Evolutionary conservation across 1,284 basidiomycete species (phyloP).

Genomic region (Ustilago tritici): DNA sequence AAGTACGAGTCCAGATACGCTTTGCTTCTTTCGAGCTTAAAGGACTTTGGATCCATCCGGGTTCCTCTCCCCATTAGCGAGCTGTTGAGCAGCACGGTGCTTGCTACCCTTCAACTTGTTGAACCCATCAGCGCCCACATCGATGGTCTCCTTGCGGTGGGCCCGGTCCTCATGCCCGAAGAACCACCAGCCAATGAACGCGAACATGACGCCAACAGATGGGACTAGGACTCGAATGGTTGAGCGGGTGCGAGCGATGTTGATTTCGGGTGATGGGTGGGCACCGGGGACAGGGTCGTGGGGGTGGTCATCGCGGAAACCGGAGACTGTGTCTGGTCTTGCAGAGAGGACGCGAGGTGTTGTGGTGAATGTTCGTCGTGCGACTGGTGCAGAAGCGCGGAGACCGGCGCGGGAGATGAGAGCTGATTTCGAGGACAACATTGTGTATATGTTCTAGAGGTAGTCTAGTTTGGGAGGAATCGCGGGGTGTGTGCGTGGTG

Average conservation of each 20-base stretch:
- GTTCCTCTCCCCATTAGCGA: constrained; percentile 33
- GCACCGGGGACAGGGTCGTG: constrained; percentile 44
- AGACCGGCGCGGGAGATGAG: constrained; percentile 21
- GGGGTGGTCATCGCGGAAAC: constrained; percentile 35
- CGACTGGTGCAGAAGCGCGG: background rate
- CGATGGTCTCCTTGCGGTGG: constrained; percentile 34
- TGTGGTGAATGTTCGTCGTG: constrained; percentile 14
- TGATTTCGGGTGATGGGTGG: constrained; percentile 42
- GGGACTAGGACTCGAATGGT: constrained; percentile 50
- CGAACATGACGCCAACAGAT: constrained; percentile 40
- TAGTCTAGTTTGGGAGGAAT: background rate
- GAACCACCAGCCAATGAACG: constrained; percentile 56
- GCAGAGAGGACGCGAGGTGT: constrained; percentile 26
- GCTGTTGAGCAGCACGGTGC: constrained; percentile 41
- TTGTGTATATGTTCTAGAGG: constrained; percentile 15
- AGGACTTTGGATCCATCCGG: constrained; percentile 23
- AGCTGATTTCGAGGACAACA: constrained; percentile 22
- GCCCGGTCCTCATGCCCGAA: constrained; percentile 45
- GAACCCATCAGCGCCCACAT: constrained; percentile 37
- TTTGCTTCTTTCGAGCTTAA: background rate
- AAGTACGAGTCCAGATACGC: background rate
- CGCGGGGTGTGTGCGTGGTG: background rate
- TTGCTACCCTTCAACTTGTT: constrained; percentile 54
- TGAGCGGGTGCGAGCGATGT: constrained; percentile 34
- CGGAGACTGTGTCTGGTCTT: constrained; percentile 41